Percentiles rank a stretch among this genome's conserved stretches.
phyloP scores from a whole-genome alignment of 2,329 filamentous ascomycete genomes.

The Sphaerulina musiva region DNA sequence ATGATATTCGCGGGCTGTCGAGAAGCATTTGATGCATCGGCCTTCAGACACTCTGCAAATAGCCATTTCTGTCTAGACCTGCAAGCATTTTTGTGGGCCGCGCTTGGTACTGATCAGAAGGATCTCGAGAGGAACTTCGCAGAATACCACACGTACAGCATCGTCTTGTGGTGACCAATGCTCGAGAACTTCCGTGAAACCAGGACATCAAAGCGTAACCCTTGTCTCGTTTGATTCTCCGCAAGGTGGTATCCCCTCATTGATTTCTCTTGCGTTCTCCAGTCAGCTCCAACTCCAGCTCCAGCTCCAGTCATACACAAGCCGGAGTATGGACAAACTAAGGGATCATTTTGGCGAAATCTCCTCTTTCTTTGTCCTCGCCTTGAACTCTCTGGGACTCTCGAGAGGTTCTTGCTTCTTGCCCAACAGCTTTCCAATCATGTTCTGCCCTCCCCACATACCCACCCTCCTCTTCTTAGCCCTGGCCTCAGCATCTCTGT shows the following conservation, averaged over 20 bases:
- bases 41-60: background rate
- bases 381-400: conserved; percentile 85
- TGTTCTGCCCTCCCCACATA: conserved; percentile 56
- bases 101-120: background rate
- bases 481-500: conserved; percentile 55
- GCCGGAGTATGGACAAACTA: background rate
- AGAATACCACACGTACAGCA: background rate
- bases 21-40: background rate
- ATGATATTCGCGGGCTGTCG: background rate
- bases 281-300: background rate
- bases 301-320: background rate
- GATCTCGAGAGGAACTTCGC: background rate
- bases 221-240: no score
- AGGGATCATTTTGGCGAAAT: background rate
- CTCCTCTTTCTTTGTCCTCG: conserved; percentile 42
- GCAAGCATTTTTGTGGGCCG: background rate
- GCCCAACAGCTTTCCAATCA: conserved; percentile 40
- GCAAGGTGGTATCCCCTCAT: background rate
- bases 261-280: background rate
- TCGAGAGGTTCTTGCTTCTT: conserved; percentile 57
- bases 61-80: background rate
- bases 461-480: conserved; percentile 39
- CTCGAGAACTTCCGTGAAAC: background rate
- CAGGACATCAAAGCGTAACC: background rate
- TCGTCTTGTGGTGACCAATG: background rate